Evolutionary conservation across 345 rosid genomes (phyloP).

Genomic region (Balakata baccata): DNA sequence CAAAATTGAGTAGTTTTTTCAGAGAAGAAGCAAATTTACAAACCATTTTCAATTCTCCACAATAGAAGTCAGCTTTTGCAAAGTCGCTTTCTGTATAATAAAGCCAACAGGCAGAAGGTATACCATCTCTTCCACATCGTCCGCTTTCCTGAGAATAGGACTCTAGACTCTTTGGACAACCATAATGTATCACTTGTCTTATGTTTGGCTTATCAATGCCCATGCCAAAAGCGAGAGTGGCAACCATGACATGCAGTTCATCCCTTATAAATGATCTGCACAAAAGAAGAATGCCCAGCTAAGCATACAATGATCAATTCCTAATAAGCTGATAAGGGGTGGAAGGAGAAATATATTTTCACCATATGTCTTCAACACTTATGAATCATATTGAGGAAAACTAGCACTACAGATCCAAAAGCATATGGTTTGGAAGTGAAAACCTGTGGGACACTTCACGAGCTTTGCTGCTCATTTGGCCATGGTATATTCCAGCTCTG

Average conservation of each 20-base stretch:
- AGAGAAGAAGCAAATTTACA: constrained; percentile 12
- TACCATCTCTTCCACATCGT: constrained; percentile 53
- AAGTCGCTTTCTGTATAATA: constrained; percentile 44
- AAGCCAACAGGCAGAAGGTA: constrained; percentile 49
- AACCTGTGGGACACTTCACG: constrained; percentile 48
- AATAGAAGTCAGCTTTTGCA: constrained; percentile 45
- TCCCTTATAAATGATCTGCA: constrained; percentile 43
- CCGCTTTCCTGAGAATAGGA: constrained; percentile 55
- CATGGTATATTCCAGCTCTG: constrained; percentile 46
- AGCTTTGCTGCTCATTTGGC: constrained; percentile 43
- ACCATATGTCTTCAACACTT: not conserved
- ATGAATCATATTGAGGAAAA: constrained; percentile 7
- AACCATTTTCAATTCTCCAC: constrained; percentile 39
- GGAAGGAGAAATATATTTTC: not conserved
- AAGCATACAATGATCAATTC: constrained; percentile 1
- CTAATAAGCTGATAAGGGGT: not conserved
- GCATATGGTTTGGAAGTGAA: constrained; percentile 8
- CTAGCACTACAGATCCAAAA: constrained; percentile 2
- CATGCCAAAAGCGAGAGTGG: constrained; percentile 55
- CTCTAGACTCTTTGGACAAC: constrained; percentile 49
- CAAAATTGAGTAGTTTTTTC: not conserved
- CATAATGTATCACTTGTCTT: constrained; percentile 51
- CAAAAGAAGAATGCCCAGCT: not conserved
- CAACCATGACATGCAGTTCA: constrained; percentile 49
- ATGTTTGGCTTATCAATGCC: constrained; percentile 51